A percentile compares a stretch with the other conserved stretches of the same genome.
Evolutionary conservation across 768 basidiomycete genomes (phyloP).

Genomic region (Boletus rubescentipes): DNA sequence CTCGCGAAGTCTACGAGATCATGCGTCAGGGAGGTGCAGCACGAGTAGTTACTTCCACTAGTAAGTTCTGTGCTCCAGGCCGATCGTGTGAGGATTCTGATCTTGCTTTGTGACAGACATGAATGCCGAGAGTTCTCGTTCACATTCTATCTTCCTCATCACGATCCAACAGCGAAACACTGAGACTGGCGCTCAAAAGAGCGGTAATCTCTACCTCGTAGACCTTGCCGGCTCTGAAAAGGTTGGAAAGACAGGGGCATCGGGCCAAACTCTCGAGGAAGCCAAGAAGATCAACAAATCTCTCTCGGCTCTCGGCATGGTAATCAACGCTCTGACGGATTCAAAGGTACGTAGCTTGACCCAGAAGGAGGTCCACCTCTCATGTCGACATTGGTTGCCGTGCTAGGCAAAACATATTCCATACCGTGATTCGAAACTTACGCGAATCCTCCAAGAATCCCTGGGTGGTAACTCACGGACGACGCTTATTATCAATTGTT

Average conservation of each 20-base stretch:
- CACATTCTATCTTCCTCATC: constrained; percentile 98
- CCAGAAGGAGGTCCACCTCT: background rate
- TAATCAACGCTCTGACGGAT: constrained; percentile 97
- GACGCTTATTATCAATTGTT: constrained; percentile 99
- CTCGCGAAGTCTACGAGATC: constrained; percentile 95
- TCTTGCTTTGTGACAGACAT: constrained; percentile 62
- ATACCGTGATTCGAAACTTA: constrained; percentile 98
- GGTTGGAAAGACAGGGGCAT: constrained; percentile 98
- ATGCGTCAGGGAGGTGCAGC: constrained; percentile 95
- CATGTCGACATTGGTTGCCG: constrained; percentile 3
- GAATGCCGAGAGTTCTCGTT: constrained; percentile 99
- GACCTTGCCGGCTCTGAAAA: constrained; percentile 99
- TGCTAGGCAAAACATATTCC: constrained; percentile 91
- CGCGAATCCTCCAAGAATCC: constrained; percentile 98
- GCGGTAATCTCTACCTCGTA: constrained; percentile 94
- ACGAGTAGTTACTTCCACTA: constrained; percentile 90
- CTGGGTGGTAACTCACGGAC: constrained; percentile 93
- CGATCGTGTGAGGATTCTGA: constrained; percentile 1
- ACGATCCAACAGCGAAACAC: constrained; percentile 97
- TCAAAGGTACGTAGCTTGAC: constrained; percentile 62
- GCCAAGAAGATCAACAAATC: constrained; percentile 99
- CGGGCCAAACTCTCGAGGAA: constrained; percentile 97
- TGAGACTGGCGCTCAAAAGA: constrained; percentile 93
- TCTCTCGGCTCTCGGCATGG: constrained; percentile 96
- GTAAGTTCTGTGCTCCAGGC: constrained; percentile 47